A percentile compares a stretch with the other conserved stretches of the same genome.
Conservation (phyloP, 2,329 filamentous ascomycete genomes). For the Akanthomyces lecanii region DNA sequence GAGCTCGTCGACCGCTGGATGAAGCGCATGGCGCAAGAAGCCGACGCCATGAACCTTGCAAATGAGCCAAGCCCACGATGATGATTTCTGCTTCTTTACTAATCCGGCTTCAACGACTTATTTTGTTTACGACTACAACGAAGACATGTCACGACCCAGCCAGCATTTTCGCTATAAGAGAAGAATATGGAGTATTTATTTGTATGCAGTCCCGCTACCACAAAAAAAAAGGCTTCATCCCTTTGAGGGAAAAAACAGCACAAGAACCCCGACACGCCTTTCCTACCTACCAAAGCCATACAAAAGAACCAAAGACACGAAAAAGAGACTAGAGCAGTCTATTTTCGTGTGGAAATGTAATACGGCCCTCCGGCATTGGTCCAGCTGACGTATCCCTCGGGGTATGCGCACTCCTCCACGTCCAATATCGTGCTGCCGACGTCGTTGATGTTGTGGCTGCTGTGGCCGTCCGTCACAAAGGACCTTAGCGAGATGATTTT, state of each 20-base stretch:
- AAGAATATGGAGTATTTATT: constrained; percentile 10
- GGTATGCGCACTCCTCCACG: constrained; percentile 60
- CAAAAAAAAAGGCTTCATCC: constrained; percentile 1
- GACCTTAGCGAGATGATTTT: constrained; percentile 88
- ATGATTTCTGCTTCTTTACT: neutral
- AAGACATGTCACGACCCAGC: neutral
- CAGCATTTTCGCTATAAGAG: neutral
- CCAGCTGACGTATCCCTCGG: constrained; percentile 84
- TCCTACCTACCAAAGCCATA: constrained; percentile 11
- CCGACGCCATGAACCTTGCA: constrained; percentile 75
- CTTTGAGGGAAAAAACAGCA: neutral
- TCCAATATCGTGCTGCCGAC: constrained; percentile 78
- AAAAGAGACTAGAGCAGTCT: constrained; percentile 15
- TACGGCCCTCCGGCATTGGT: constrained; percentile 78
- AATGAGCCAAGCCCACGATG: constrained; percentile 40
- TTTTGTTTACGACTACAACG: neutral
- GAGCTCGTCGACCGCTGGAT: constrained; percentile 91
- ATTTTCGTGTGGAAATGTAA: constrained; percentile 80
- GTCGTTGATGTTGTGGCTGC: constrained; percentile 71
- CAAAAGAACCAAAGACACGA: neutral
- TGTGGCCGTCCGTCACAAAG: constrained; percentile 78
- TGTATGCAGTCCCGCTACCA: constrained; percentile 17
- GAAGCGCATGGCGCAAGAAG: constrained; percentile 79
- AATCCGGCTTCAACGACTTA: neutral
- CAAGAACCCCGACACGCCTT: constrained; percentile 18